These are phyloP conservation scores for Aspergillus jensenii DNA, from an alignment of 2,329 filamentous ascomycete species.

Conservation along the genomic window DNA sequence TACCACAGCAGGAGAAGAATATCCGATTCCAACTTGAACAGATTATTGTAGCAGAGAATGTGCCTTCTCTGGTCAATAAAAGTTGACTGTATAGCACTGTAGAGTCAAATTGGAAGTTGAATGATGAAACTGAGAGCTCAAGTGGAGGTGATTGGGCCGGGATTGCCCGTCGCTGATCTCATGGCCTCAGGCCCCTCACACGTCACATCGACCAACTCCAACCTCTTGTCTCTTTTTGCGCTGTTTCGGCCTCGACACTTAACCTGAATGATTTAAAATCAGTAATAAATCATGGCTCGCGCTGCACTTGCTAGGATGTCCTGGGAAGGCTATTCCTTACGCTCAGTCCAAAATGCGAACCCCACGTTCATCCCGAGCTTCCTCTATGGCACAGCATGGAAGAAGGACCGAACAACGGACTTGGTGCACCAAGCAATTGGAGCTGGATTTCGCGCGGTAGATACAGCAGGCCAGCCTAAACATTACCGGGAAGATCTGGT, in stretches of 20 bases:
- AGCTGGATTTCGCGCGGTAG: conserved; percentile 69
- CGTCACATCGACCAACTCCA: not conserved
- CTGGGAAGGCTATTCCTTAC: conserved; percentile 33
- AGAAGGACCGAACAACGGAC: conserved; percentile 65
- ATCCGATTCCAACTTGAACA: not conserved
- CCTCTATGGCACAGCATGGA: conserved; percentile 86
- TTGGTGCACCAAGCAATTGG: conserved; percentile 69
- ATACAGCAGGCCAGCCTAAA: conserved; percentile 75
- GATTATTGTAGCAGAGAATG: not conserved
- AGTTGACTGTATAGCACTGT: not conserved
- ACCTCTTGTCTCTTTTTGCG: not conserved
- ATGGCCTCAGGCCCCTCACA: not conserved
- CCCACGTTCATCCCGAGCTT: conserved; percentile 43
- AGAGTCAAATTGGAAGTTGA: not conserved
- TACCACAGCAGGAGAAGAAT: not conserved
- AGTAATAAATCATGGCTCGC: conserved; percentile 21
- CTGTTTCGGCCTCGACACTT: not conserved
- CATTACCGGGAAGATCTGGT: conserved; percentile 76
- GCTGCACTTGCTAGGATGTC: conserved; percentile 25
- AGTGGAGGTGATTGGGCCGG: not conserved
- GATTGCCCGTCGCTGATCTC: not conserved
- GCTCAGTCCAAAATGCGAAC: conserved; percentile 23
- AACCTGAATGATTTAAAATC: not conserved
- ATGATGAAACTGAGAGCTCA: not conserved
- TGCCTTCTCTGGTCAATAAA: not conserved